These are phyloP conservation scores for Albifimbria verrucaria DNA, from an alignment of 2,329 filamentous ascomycete species.

Conservation along the genomic window DNA sequence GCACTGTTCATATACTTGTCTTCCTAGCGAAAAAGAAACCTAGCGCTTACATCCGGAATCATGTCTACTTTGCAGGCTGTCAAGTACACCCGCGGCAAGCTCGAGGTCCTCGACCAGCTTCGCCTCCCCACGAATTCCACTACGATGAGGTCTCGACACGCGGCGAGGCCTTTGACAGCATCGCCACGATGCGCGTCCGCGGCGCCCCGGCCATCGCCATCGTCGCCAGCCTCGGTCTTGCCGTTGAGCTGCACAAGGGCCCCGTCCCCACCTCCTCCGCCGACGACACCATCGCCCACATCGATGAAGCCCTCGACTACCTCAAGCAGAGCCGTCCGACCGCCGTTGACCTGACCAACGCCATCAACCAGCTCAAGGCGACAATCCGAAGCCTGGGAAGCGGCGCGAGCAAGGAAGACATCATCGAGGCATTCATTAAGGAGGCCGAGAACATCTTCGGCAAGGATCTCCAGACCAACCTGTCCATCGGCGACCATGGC, in stretches of 20 bases:
- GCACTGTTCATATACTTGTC: no score
- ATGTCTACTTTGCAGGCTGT: slow-evolving; percentile 72
- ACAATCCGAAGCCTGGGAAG: slow-evolving; percentile 51
- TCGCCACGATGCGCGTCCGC: slow-evolving; percentile 74
- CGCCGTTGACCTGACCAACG: slow-evolving; percentile 91
- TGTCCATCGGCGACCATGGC: slow-evolving; percentile 78
- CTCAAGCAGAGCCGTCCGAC: slow-evolving; percentile 87
- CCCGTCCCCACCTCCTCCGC: slow-evolving; percentile 38
- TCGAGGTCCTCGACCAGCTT: slow-evolving; percentile 82
- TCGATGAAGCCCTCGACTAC: slow-evolving; percentile 77
- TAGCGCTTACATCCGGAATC: neutral
- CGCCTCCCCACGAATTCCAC: slow-evolving; percentile 72
- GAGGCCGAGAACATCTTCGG: slow-evolving; percentile 84
- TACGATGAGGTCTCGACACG: slow-evolving; percentile 70
- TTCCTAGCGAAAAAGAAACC: no score
- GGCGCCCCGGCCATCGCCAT: slow-evolving; percentile 94
- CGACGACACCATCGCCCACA: slow-evolving; percentile 64
- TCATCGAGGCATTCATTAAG: slow-evolving; percentile 69
- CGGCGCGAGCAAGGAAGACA: slow-evolving; percentile 38
- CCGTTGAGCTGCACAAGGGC: slow-evolving; percentile 72
- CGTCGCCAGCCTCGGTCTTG: slow-evolving; percentile 85
- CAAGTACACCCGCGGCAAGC: slow-evolving; percentile 67
- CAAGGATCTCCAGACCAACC: slow-evolving; percentile 84
- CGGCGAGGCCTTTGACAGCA: slow-evolving; percentile 77
- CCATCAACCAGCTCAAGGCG: slow-evolving; percentile 73